These are phyloP conservation scores for Maudiozyma bulderi DNA, from an alignment of 805 yeast species.

Conservation along the genomic window DNA sequence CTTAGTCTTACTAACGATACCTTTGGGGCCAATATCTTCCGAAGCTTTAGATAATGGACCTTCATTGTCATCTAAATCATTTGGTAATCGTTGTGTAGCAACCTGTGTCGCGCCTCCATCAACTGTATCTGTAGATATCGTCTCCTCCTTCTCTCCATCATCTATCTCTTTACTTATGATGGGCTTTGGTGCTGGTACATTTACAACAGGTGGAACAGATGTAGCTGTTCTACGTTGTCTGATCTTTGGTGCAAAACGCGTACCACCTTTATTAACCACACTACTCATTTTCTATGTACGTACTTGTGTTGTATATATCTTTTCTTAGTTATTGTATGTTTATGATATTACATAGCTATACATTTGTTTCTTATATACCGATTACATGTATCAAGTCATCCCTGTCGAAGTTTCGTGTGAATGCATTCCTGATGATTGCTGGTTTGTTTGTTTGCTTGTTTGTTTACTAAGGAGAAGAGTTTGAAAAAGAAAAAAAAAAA, in stretches of 20 bases:
- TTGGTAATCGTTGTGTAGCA: constrained; percentile 4
- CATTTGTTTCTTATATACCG: not conserved
- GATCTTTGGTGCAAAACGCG: constrained; percentile 57
- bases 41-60: not conserved
- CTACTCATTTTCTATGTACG: constrained; percentile 24
- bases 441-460: too few species aligned
- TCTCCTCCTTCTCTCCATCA: not conserved
- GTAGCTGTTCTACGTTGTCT: constrained; percentile 33
- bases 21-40: not conserved
- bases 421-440: too few species aligned
- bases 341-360: not conserved
- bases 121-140: not conserved
- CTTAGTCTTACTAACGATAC: too few species aligned
- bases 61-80: constrained; percentile 1
- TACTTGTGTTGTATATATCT: not conserved
- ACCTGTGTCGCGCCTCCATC: not conserved
- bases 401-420: too few species aligned
- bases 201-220: constrained; percentile 6
- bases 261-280: constrained; percentile 40
- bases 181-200: constrained; percentile 14
- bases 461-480: too few species aligned
- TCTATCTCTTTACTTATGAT: not conserved
- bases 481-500: too few species aligned
- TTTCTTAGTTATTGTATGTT: not conserved
- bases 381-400: too few species aligned